Evolutionary conservation across 228 moss, liverwort and hornwort genomes (phyloP).

Genomic region (Sphagnum magellanicum): DNA sequence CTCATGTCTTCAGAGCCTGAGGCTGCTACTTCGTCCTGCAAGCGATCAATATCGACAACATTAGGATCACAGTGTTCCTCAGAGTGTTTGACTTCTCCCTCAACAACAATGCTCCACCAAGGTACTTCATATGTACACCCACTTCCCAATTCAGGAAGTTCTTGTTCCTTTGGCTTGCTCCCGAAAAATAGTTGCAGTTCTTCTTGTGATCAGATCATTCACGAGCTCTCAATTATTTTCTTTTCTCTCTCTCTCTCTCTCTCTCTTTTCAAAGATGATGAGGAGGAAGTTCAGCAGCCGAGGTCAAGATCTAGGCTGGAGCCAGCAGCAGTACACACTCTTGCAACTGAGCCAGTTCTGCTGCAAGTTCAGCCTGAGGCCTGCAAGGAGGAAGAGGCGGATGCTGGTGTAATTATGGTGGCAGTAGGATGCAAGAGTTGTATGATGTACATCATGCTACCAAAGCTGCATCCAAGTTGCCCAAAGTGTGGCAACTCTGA

Average conservation of each 20-base stretch:
- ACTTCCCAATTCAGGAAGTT: too few relatives aligned
- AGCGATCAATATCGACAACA: constrained; percentile 25
- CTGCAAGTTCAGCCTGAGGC: too few relatives aligned
- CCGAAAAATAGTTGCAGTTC: too few relatives aligned
- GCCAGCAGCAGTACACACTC: neutral
- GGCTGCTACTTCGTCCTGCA: neutral
- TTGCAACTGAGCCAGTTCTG: neutral
- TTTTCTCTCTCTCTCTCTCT: neutral
- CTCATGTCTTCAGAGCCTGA: too few relatives aligned
- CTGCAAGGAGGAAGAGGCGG: neutral
- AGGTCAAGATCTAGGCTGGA: constrained; percentile 6
- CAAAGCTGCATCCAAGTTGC: constrained; percentile 42
- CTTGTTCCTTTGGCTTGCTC: too few relatives aligned
- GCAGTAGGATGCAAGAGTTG: constrained; percentile 55
- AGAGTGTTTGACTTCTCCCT: constrained; percentile 42
- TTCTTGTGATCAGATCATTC: too few relatives aligned
- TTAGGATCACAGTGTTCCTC: constrained; percentile 48
- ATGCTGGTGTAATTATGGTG: constrained; percentile 30
- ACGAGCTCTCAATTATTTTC: neutral
- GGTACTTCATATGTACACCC: constrained; percentile 18
- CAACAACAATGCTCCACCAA: constrained; percentile 68
- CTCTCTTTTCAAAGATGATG: constrained; percentile 23
- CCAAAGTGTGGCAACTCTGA: constrained; percentile 53
- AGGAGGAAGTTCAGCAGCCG: constrained; percentile 50
- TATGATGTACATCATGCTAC: constrained; percentile 56